Evolutionary conservation across 495 filamentous ascomycete species (phyloP).

Genomic region (Talaromyces thailandensis): DNA sequence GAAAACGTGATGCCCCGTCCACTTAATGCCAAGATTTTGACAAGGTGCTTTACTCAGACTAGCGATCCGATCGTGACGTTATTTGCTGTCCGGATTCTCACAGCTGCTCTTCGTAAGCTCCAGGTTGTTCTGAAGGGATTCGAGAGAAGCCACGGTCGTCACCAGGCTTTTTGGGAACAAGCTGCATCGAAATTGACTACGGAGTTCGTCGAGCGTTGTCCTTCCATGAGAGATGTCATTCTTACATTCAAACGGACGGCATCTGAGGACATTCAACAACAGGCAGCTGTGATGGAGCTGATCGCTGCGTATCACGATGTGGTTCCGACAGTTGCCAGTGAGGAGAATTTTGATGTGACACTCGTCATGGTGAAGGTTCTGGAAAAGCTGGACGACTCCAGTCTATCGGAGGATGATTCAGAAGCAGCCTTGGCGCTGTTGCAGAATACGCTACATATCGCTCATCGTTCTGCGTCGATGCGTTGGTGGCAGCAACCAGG

Average conservation of each 20-base stretch:
- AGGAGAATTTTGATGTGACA: slow-evolving; percentile 80
- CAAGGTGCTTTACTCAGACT: slow-evolving; percentile 68
- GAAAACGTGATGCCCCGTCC: slow-evolving; percentile 84
- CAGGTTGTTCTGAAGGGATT: slow-evolving; percentile 39
- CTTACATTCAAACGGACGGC: slow-evolving; percentile 55
- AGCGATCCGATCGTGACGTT: slow-evolving; percentile 61
- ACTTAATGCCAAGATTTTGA: slow-evolving; percentile 64
- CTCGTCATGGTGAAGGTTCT: slow-evolving; percentile 59
- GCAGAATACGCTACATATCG: slow-evolving; percentile 67
- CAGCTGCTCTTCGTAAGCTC: slow-evolving; percentile 71
- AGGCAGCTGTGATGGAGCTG: slow-evolving; percentile 67
- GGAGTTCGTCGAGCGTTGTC: slow-evolving; percentile 71
- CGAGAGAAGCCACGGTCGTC: slow-evolving; percentile 25
- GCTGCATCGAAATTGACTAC: slow-evolving; percentile 53
- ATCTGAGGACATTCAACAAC: slow-evolving; percentile 61
- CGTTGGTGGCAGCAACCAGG: slow-evolving; percentile 70
- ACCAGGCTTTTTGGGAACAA: slow-evolving; percentile 52
- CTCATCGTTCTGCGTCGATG: slow-evolving; percentile 66
- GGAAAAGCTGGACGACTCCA: slow-evolving; percentile 34
- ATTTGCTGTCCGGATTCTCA: slow-evolving; percentile 71
- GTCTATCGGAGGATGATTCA: slow-evolving; percentile 25
- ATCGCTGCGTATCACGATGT: slow-evolving; percentile 73
- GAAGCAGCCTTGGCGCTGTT: slow-evolving; percentile 58
- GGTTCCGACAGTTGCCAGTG: slow-evolving; percentile 67
- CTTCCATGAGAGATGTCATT: slow-evolving; percentile 68